Base-by-base conservation (phyloP, 306 rosid species). In the Cicer pinnatifidum region DNA sequence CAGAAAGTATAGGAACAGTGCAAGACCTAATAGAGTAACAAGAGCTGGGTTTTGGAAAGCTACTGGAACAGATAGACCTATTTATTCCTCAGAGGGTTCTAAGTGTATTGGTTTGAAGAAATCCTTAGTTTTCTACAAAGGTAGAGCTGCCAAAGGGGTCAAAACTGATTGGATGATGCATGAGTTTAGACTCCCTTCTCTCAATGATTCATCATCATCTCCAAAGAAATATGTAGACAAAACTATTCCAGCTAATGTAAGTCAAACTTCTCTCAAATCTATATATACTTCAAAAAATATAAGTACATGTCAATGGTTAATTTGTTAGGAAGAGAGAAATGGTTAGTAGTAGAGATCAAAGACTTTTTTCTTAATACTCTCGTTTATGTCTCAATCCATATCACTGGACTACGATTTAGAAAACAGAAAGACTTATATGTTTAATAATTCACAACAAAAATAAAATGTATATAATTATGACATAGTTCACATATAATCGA, bases 91-190 rank as follows among this genome's bases (percentile, higher is more conserved):
- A 10, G 92, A 88, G 35, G 94, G 91, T 47, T 81, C 80, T 7
- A 90, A 83, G 75, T 92, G 92, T 71, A 92, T 92, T 75, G 97
- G 97, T 11, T 73, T 92, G 82, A 92, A 92, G 92, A 92, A 92
- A 40, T 92, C 97, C 6, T 83, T 92, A 3, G 97, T 92, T 1
- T 92, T 92, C 68, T 92, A 92, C 89, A 89, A 76, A 81, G 97
- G 97, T 1, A 85, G 97, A 84, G 97, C 97, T 39, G 91, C 93
- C 46, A 89, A 86, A 60, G 97, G 92, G 0, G 60, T 88, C 71
- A 92, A 92, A 87, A 92, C 97, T 63, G 96, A 89, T 38, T 92
- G 97, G 97, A 92, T 92, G 96, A 92, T 92, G 93, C 97, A 92
- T 65, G 97, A 92, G 96, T 92, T 89, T 70, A 87, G 97, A 7